These are phyloP conservation scores for Dentipellis sp. DNA, from an alignment of 768 basidiomycete genomes.

Conservation along the genomic window DNA sequence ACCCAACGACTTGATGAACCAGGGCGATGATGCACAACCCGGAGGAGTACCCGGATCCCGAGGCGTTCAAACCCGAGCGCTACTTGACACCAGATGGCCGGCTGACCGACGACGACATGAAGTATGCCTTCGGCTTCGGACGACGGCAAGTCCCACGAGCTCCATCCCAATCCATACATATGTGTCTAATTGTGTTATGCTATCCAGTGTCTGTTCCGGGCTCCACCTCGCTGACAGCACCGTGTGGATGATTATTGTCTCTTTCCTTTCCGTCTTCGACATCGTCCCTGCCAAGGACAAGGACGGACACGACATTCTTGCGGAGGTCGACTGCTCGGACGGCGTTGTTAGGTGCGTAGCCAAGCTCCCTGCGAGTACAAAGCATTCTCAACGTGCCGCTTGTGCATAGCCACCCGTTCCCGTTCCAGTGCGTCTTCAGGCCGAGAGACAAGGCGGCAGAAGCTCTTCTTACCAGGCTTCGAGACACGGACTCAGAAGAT, in stretches of 20 bases:
- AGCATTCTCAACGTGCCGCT: background rate
- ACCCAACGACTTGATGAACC: background rate
- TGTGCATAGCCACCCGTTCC: background rate
- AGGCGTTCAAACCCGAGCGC: slow-evolving; percentile 4
- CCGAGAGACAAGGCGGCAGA: background rate
- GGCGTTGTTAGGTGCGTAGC: background rate
- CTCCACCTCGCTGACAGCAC: background rate
- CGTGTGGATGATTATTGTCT: background rate
- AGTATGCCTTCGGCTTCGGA: background rate
- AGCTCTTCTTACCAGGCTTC: background rate
- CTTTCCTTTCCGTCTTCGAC: background rate
- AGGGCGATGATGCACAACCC: slow-evolving; percentile 9
- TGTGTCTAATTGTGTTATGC: background rate
- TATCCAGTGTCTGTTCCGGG: background rate
- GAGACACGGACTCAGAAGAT: too few relatives aligned
- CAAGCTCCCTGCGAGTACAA: too few relatives aligned
- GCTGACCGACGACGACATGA: background rate
- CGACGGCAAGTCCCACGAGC: background rate
- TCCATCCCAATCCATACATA: background rate
- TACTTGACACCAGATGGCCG: background rate
- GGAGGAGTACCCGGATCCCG: slow-evolving; percentile 6
- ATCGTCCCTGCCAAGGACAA: background rate
- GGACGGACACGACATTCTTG: background rate
- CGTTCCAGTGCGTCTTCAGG: background rate
- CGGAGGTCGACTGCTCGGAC: background rate